Conservation (phyloP, 2,329 filamentous ascomycete species). For the Domatiomyces catenatus region DNA sequence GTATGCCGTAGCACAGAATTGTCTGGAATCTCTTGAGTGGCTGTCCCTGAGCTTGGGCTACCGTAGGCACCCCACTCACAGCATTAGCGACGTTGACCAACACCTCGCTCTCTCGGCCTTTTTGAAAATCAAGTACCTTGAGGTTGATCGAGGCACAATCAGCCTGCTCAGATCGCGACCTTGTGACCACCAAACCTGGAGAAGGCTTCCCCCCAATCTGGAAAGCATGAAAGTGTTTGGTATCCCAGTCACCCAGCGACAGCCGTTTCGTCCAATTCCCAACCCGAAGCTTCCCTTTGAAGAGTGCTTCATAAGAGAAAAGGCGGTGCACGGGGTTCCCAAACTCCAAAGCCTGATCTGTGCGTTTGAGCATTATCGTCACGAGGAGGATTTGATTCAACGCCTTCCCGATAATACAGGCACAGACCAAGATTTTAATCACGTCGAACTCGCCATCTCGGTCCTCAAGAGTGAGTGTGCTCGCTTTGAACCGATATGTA, state of each 20-base stretch:
- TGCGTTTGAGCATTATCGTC: slow-evolving; percentile 15
- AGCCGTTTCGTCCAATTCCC: slow-evolving; percentile 9
- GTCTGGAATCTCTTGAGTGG: slow-evolving; percentile 10
- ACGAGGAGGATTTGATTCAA: slow-evolving; percentile 7
- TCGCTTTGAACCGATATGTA: slow-evolving; percentile 9
- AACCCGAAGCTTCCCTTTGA: slow-evolving; percentile 13
- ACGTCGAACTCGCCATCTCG: slow-evolving; percentile 7
- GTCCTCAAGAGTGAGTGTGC: slow-evolving; percentile 10
- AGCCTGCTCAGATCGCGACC: slow-evolving; percentile 10
- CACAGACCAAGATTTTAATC: neutral
- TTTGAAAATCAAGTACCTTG: slow-evolving; percentile 11
- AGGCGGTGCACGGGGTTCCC: slow-evolving; percentile 12
- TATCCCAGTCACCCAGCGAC: slow-evolving; percentile 11
- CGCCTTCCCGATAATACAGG: slow-evolving; percentile 3
- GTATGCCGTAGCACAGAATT: slow-evolving; percentile 11
- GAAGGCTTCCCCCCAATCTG: slow-evolving; percentile 13
- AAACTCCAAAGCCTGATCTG: slow-evolving; percentile 12
- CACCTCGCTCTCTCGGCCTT: slow-evolving; percentile 12
- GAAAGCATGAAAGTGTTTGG: slow-evolving; percentile 15
- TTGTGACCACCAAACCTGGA: slow-evolving; percentile 15
- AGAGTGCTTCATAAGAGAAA: slow-evolving; percentile 12
- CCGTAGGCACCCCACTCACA: slow-evolving; percentile 6
- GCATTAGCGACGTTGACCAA: slow-evolving; percentile 10
- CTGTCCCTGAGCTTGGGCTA: slow-evolving; percentile 14
- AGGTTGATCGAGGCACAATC: slow-evolving; percentile 12